These are phyloP conservation scores for Neospermospora avenae DNA, from an alignment of 2,329 filamentous ascomycete species.

Conservation along the genomic window DNA sequence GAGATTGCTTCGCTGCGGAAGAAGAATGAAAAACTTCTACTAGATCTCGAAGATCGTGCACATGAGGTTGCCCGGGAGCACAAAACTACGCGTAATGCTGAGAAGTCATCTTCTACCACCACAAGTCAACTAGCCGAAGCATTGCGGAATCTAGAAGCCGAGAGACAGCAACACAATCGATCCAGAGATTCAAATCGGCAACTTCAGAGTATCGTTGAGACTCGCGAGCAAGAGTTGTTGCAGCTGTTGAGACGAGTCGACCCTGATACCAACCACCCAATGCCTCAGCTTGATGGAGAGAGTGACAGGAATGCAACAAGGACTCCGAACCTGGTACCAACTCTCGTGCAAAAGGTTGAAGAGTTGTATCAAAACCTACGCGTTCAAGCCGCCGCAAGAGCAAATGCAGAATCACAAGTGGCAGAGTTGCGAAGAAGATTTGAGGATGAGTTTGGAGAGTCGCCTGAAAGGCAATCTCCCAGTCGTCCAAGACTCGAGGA, in stretches of 20 bases:
- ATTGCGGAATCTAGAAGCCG: conserved; percentile 86
- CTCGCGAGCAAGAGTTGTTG: conserved; percentile 76
- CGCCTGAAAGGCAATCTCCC: conserved; percentile 57
- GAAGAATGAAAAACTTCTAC: conserved; percentile 86
- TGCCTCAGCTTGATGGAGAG: conserved; percentile 53
- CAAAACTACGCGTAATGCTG: conserved; percentile 83
- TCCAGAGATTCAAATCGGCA: conserved; percentile 82
- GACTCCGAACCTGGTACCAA: conserved; percentile 64
- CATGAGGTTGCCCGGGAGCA: conserved; percentile 89
- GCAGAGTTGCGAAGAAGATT: conserved; percentile 72
- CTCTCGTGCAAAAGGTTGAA: conserved; percentile 82
- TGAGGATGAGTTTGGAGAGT: conserved; percentile 65
- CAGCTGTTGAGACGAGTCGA: conserved; percentile 84
- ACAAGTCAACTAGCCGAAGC: conserved; percentile 83
- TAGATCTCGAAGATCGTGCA: conserved; percentile 86
- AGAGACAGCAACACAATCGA: conserved; percentile 79
- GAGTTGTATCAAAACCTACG: conserved; percentile 84
- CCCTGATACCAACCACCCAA: conserved; percentile 50
- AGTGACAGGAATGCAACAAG: conserved; percentile 56
- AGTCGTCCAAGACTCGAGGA: conserved; percentile 78
- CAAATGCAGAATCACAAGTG: conserved; percentile 79
- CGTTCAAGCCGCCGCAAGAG: conserved; percentile 75
- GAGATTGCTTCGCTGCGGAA: conserved; percentile 84
- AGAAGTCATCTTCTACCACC: conserved; percentile 78
- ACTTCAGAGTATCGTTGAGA: conserved; percentile 74